Base-by-base conservation (phyloP, 2,329 filamentous ascomycete genomes). In the Penicillium thymicola region DNA sequence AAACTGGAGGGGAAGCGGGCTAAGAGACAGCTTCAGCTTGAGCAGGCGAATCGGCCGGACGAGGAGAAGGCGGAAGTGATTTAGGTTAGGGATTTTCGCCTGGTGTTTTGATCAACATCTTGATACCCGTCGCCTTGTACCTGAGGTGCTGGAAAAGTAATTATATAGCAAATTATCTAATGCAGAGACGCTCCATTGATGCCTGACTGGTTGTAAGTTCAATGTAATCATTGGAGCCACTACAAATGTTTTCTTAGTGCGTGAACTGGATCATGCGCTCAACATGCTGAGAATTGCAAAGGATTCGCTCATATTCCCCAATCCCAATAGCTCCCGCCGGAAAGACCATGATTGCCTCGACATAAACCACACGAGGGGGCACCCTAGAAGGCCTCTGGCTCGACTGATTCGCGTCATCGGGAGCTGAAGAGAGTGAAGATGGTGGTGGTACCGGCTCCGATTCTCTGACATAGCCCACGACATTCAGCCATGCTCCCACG, bases 401-500 rank as follows among this genome's bases (percentile, higher is more conserved):
- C 13, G 51, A 13, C 32, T 43, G 48, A 21, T 50, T 55, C 5
- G 51, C 58, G 18, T 54, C 40, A 10, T 42, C 42, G 18, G 59
- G 55, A 28, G 52, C 59, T 5, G 63, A 65, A 9, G 57, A 52
- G n/a, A 64, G 62, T 16, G 61, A 64, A 5, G 40, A 34, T 30
- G 51, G 28, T 16, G 57, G 57, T 21, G 49, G 48, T 8, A 30
- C n/a, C 11, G 40, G 23, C 23, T 54, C 52, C 10, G 27, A 41
- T 42, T 70, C 70, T 40, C 78, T 81, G 57, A 92, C 79, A 71
- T 95, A 95, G 6, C 92, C 93, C 62, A 97, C 84, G 4, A 97
- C 81, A 70, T 97, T 96, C 48, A 97, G 75, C 92, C 92, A 97
- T 58, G 88, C 82, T n/a, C 93, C 93, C 27, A 89, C 76, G 49